These are phyloP conservation scores for Fusarium caatingaense DNA, from an alignment of 2,329 filamentous ascomycete genomes.

Conservation along the genomic window DNA sequence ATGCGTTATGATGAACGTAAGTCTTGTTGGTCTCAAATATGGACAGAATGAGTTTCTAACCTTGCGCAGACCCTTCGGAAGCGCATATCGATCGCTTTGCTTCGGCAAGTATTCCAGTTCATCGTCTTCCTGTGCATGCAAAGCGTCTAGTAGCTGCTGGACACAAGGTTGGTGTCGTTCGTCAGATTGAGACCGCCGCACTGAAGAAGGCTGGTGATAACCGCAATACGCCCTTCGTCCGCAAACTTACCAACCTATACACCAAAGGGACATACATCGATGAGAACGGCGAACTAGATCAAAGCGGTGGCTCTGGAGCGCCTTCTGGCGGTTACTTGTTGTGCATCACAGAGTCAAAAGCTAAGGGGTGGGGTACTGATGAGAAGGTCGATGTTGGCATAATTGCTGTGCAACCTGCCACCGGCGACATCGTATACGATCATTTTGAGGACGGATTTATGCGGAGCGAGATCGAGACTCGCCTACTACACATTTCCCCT, in stretches of 20 bases:
- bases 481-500: slow-evolving; percentile 93
- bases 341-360: slow-evolving; percentile 88
- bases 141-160: slow-evolving; percentile 92
- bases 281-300: slow-evolving; percentile 84
- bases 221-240: slow-evolving; percentile 88
- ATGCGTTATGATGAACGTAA: slow-evolving; percentile 89
- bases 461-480: slow-evolving; percentile 94
- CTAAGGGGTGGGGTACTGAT: slow-evolving; percentile 83
- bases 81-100: slow-evolving; percentile 93
- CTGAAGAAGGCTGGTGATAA: slow-evolving; percentile 96
- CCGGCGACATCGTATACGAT: slow-evolving; percentile 95
- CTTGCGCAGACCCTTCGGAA: slow-evolving; percentile 77
- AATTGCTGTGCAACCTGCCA: slow-evolving; percentile 93
- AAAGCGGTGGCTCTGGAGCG: slow-evolving; percentile 56
- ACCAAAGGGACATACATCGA: slow-evolving; percentile 99
- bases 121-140: slow-evolving; percentile 90
- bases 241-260: slow-evolving; percentile 95
- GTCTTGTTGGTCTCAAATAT: slow-evolving; percentile 41
- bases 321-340: slow-evolving; percentile 86
- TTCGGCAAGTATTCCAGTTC: slow-evolving; percentile 94
- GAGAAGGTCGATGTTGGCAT: slow-evolving; percentile 94
- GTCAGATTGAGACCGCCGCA: slow-evolving; percentile 94
- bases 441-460: slow-evolving; percentile 98
- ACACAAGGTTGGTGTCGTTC: slow-evolving; percentile 94
- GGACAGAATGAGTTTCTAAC: slow-evolving; percentile 1